These are phyloP conservation scores for Lasiosphaeria hispida DNA, from an alignment of 495 filamentous ascomycete species.

Conservation along the genomic window DNA sequence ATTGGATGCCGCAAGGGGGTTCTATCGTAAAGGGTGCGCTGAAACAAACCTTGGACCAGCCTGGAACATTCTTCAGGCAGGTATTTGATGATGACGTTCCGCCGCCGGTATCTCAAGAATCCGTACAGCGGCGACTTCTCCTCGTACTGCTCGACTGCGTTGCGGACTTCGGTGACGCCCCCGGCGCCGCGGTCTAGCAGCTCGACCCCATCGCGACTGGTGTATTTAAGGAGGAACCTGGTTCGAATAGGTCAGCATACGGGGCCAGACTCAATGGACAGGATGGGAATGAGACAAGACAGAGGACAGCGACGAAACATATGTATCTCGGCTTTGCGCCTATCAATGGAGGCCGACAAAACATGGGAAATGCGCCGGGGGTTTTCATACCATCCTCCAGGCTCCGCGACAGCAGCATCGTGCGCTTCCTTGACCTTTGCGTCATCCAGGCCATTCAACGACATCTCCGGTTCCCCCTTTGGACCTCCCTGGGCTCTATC, in stretches of 20 bases:
- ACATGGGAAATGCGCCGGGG: not conserved
- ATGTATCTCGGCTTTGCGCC: constrained; percentile 1
- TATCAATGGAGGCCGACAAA: constrained; percentile 5
- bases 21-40: constrained; percentile 5
- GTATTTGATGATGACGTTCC: constrained; percentile 90
- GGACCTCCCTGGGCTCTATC: constrained; percentile 14
- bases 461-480: constrained; percentile 58
- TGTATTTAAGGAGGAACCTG: constrained; percentile 95
- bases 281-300: not conserved
- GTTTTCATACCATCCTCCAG: constrained; percentile 80
- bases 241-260: constrained; percentile 23
- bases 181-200: constrained; percentile 74
- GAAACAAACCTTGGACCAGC: constrained; percentile 75
- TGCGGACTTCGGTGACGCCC: constrained; percentile 81
- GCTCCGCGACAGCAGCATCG: constrained; percentile 73
- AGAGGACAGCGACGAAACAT: not conserved
- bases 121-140: constrained; percentile 88
- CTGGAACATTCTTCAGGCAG: constrained; percentile 87
- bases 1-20: not conserved
- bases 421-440: constrained; percentile 78
- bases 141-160: constrained; percentile 70
- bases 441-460: constrained; percentile 94
- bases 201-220: constrained; percentile 82
- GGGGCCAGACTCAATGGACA: constrained; percentile 7
- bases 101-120: constrained; percentile 82